Percentiles rank a stretch among this genome's conserved stretches.
Evolutionary conservation across 495 filamentous ascomycete species (phyloP).

Genomic region (Pseudevernia furfuracea): DNA sequence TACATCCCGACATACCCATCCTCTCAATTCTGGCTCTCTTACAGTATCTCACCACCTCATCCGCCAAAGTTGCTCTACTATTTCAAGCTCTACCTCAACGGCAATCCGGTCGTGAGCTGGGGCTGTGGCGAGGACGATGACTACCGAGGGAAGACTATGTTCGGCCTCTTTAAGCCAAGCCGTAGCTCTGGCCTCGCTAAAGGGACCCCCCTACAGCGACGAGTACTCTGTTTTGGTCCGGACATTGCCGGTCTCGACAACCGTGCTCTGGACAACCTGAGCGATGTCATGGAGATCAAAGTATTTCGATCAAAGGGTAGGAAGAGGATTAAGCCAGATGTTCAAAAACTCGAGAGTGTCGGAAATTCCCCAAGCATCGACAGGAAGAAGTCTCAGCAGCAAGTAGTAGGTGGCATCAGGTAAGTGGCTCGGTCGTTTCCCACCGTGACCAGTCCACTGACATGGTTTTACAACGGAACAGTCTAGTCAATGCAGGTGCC

Average conservation of each 20-base stretch:
- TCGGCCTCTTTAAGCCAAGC: conserved; percentile 29
- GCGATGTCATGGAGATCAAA: conserved; percentile 32
- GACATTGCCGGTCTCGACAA: background rate
- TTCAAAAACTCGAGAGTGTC: conserved; percentile 16
- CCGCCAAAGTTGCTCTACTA: conserved; percentile 32
- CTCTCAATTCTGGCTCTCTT: conserved; percentile 37
- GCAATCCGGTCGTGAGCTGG: conserved; percentile 33
- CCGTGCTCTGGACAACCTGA: conserved; percentile 9
- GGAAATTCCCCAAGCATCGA: background rate
- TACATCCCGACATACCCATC: conserved; percentile 31
- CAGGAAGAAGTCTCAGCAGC: conserved; percentile 2
- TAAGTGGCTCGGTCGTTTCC: background rate
- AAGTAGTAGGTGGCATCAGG: conserved; percentile 13
- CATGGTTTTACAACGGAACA: conserved; percentile 14
- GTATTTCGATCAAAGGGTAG: conserved; percentile 33
- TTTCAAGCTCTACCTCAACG: conserved; percentile 39
- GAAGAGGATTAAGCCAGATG: conserved; percentile 28
- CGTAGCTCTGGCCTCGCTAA: conserved; percentile 5
- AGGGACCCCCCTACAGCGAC: conserved; percentile 27
- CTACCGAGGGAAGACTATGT: conserved; percentile 37
- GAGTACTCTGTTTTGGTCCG: conserved; percentile 29
- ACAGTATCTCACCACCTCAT: conserved; percentile 31
- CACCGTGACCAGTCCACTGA: background rate
- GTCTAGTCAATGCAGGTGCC: conserved; percentile 33
- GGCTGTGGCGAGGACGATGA: conserved; percentile 31